Percentiles rank a stretch among this genome's conserved stretches.
Evolutionary conservation across 2,329 filamentous ascomycete genomes (phyloP).

Genomic region (Cercospora canescens): DNA sequence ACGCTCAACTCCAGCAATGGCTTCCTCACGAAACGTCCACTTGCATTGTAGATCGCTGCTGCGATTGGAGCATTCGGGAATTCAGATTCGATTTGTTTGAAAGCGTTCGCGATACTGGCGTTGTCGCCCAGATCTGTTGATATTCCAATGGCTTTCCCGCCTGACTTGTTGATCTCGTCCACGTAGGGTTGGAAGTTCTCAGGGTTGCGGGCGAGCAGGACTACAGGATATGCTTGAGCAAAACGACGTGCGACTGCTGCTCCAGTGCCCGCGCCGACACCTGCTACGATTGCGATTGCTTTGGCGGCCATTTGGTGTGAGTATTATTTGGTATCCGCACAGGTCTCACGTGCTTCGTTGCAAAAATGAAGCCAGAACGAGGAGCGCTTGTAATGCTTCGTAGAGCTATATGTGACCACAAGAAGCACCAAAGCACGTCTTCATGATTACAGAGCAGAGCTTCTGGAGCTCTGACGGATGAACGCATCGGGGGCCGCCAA

Average conservation of each 20-base stretch:
- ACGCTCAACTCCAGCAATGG: conserved; percentile 62
- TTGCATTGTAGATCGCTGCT: conserved; percentile 69
- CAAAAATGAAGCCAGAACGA: not conserved
- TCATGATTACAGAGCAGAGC: conserved; percentile 5
- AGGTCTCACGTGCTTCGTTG: not conserved
- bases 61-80: conserved; percentile 48
- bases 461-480: not conserved
- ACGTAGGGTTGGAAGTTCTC: conserved; percentile 67
- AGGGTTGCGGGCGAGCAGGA: conserved; percentile 69
- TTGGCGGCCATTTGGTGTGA: conserved; percentile 5
- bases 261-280: conserved; percentile 71
- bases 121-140: conserved; percentile 63
- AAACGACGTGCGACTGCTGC: conserved; percentile 62
- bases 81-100: conserved; percentile 62
- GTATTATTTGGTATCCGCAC: not conserved
- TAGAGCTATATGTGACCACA: not conserved
- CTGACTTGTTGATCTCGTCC: conserved; percentile 64
- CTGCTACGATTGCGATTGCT: conserved; percentile 69
- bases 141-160: conserved; percentile 71
- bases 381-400: not conserved
- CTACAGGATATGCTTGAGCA: conserved; percentile 67
- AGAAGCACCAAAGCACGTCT: not conserved
- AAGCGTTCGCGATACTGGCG: conserved; percentile 58
- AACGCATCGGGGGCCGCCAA: not conserved
- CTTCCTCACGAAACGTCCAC: conserved; percentile 58